These are phyloP conservation scores for Fusarium coicis DNA, from an alignment of 2,329 filamentous ascomycete genomes.

Conservation along the genomic window DNA sequence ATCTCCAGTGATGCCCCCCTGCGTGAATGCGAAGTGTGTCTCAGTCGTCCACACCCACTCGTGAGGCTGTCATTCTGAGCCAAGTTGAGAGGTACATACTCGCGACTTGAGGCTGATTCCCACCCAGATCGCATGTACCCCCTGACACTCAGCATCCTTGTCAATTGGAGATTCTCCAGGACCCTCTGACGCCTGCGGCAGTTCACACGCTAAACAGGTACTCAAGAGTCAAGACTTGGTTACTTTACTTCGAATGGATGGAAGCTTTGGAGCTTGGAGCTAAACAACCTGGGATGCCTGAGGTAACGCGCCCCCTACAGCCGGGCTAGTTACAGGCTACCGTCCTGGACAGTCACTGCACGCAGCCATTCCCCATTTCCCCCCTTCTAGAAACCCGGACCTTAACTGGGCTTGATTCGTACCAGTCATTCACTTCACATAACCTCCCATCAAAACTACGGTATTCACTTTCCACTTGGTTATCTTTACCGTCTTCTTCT, in stretches of 20 bases:
- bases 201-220: slow-evolving; percentile 34
- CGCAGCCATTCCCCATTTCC: slow-evolving; percentile 16
- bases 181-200: slow-evolving; percentile 35
- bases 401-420: not conserved
- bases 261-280: not conserved
- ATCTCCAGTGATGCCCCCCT: slow-evolving; percentile 19
- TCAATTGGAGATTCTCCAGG: slow-evolving; percentile 13
- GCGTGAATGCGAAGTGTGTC: slow-evolving; percentile 28
- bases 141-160: slow-evolving; percentile 6
- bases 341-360: slow-evolving; percentile 8
- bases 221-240: not conserved
- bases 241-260: slow-evolving; percentile 1
- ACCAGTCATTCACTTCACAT: not conserved
- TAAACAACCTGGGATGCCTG: not conserved
- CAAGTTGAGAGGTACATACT: slow-evolving; percentile 2
- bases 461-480: slow-evolving; percentile 9
- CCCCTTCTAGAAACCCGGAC: slow-evolving; percentile 34
- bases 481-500: not conserved
- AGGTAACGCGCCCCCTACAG: not conserved
- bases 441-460: not conserved
- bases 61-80: slow-evolving; percentile 27
- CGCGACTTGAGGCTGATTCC: slow-evolving; percentile 15
- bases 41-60: slow-evolving; percentile 26
- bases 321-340: slow-evolving; percentile 1
- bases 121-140: slow-evolving; percentile 20